Conservation (phyloP, 75 land plant genomes). For the Sequoia sempervirens region DNA sequence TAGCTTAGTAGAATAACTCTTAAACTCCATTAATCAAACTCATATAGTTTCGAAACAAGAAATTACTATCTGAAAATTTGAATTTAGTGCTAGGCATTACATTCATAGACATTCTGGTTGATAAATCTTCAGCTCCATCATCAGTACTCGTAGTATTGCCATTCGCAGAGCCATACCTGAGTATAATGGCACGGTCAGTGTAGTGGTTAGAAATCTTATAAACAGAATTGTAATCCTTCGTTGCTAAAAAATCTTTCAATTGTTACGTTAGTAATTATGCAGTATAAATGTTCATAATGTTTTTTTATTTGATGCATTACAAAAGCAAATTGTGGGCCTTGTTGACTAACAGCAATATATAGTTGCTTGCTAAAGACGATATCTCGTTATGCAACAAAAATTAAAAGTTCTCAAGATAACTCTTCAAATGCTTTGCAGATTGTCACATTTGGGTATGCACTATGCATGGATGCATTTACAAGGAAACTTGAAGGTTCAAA, state of each 20-base stretch:
- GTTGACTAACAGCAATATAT: no score
- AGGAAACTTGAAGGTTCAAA: background rate
- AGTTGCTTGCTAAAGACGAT: no score
- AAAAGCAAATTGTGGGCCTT: background rate
- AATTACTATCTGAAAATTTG: background rate
- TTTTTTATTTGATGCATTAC: background rate
- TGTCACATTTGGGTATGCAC: background rate
- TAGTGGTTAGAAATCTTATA: background rate
- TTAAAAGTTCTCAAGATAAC: slow-evolving; percentile 1
- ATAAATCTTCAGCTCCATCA: background rate
- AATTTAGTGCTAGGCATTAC: background rate
- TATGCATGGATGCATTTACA: background rate
- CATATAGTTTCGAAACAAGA: background rate
- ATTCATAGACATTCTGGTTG: background rate
- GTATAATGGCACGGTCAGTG: background rate
- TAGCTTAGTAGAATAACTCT: background rate
- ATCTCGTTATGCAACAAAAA: no score
- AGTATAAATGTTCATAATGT: no score
- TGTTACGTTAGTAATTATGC: no score
- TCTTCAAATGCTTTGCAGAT: background rate
- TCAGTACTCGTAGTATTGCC: background rate
- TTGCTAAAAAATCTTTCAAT: no score
- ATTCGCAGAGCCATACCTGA: slow-evolving; percentile 2
- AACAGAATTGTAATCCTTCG: background rate
- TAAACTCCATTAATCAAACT: background rate